Percentiles rank a stretch among this genome's conserved stretches.
phyloP scores from a whole-genome alignment of 768 basidiomycete genomes.

The Trametes cubensis region DNA sequence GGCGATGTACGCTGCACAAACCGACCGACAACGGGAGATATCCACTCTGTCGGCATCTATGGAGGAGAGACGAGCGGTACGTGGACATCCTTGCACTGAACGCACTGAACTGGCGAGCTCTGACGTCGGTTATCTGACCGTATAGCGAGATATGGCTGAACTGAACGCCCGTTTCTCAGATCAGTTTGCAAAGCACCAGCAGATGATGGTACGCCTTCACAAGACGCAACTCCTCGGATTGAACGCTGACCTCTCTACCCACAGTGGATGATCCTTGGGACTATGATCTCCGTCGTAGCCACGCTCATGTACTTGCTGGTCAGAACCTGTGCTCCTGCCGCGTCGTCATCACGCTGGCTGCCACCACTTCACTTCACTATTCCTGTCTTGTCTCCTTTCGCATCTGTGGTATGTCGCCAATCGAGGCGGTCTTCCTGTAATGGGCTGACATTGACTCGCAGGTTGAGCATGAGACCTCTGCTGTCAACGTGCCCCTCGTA shows the following conservation, averaged over 20 bases:
- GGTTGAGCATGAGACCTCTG: slow-evolving; percentile 78
- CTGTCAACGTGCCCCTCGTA: slow-evolving; percentile 43
- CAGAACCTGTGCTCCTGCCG: background rate
- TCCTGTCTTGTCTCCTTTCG: slow-evolving; percentile 76
- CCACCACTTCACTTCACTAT: slow-evolving; percentile 70
- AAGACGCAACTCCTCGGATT: background rate
- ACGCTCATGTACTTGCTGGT: background rate
- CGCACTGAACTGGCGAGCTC: background rate
- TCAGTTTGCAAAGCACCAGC: slow-evolving; percentile 53
- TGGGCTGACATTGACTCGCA: slow-evolving; percentile 30
- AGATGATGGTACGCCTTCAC: slow-evolving; percentile 48
- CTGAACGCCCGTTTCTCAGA: slow-evolving; percentile 47
- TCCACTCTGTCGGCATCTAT: slow-evolving; percentile 42
- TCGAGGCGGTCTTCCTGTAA: background rate
- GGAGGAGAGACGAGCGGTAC: slow-evolving; percentile 52
- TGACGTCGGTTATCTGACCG: background rate
- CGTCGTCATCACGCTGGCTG: slow-evolving; percentile 1
- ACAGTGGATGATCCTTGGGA: slow-evolving; percentile 9
- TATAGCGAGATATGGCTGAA: slow-evolving; percentile 47
- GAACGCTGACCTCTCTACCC: slow-evolving; percentile 5
- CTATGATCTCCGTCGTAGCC: background rate
- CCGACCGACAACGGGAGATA: slow-evolving; percentile 53
- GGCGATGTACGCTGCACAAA: slow-evolving; percentile 53
- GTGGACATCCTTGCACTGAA: slow-evolving; percentile 23
- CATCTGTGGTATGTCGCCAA: slow-evolving; percentile 61